Base-by-base conservation (phyloP, 2,329 filamentous ascomycete genomes). In the Stenocarpella maydis region DNA sequence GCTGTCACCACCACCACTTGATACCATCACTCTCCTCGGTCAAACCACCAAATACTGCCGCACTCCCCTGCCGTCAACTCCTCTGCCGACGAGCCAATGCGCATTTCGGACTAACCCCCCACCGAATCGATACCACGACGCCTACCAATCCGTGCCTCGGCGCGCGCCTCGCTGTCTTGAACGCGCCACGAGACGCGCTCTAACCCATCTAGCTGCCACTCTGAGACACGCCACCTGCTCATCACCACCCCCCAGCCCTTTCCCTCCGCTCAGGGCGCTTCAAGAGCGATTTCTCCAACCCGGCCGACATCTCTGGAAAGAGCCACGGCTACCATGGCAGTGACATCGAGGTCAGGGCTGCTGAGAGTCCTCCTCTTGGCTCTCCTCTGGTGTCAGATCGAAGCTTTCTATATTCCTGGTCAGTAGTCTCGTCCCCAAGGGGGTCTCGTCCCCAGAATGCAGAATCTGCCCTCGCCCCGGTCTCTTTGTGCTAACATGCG, bases 401-500 rank as follows among this genome's bases (percentile, higher is more conserved):
- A 90, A 65, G 92, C 91, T 45, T 97, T 97, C 79, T 97, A 97
- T 79, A 92, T 97, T 74, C 94, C 94, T 75, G 93, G 93, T 95
- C 86, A 75, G 83, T 71, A 66, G 69, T 47, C 54, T 41, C 69
- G 28, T 47, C 39, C 15, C 14, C 12, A n/a, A n/a, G n/a, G n/a
- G n/a, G n/a, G 69, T 47, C 54, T 41, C 69, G 28, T 47, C 39
- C 15, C 14, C 12, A 10, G 26, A 64, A 17, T 21, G 19, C 53
- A 21, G 28, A 34, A 4, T 2, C 31, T 54, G 17, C 12, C 10
- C 10, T 21, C n/a, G 39, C n/a, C 17, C 3, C n/a, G 19, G 60
- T 37, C 34, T 14, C 8, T 41, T 31, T 26, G 24, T 64, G 43
- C 45, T 67, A 31, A 70, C 53, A 60, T 15, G 58, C 55, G 28